These are phyloP conservation scores for Cicer bijugum DNA, from an alignment of 306 rosid species.

Conservation along the genomic window DNA sequence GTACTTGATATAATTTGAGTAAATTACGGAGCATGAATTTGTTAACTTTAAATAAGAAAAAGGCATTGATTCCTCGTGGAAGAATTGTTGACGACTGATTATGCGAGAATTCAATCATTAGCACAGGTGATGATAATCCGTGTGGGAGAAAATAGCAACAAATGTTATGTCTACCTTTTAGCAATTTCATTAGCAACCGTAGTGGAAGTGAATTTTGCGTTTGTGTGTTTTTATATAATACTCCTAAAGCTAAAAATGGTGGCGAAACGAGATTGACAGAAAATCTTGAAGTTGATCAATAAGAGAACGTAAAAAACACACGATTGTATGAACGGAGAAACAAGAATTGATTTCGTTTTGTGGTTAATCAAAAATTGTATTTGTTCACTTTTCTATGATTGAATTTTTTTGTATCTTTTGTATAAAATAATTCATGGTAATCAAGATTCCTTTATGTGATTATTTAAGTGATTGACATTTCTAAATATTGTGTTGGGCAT, in stretches of 20 bases:
- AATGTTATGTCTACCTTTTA: background rate
- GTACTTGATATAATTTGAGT: conserved; percentile 39
- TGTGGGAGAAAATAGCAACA: background rate
- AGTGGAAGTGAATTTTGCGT: background rate
- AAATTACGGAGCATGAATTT: conserved; percentile 32
- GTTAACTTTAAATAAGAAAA: conserved; percentile 20
- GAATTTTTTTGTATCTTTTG: no score
- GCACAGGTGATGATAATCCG: background rate
- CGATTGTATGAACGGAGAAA: no score
- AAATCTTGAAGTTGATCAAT: background rate
- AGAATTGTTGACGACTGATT: background rate
- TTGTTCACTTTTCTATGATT: no score
- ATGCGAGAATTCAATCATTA: background rate
- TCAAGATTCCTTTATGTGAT: no score
- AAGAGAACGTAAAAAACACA: background rate
- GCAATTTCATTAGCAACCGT: background rate
- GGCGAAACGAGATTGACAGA: background rate
- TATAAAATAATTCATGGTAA: no score
- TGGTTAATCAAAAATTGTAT: no score
- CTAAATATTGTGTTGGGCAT: no score
- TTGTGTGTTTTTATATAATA: background rate
- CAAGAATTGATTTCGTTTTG: no score
- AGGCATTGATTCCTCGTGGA: background rate
- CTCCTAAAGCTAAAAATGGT: background rate
- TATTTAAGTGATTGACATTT: no score